Evolutionary conservation across 2,329 filamentous ascomycete species (phyloP), one percentile per base, ranked within the genome.

Genomic region (Calonectria ilicicola): DNA sequence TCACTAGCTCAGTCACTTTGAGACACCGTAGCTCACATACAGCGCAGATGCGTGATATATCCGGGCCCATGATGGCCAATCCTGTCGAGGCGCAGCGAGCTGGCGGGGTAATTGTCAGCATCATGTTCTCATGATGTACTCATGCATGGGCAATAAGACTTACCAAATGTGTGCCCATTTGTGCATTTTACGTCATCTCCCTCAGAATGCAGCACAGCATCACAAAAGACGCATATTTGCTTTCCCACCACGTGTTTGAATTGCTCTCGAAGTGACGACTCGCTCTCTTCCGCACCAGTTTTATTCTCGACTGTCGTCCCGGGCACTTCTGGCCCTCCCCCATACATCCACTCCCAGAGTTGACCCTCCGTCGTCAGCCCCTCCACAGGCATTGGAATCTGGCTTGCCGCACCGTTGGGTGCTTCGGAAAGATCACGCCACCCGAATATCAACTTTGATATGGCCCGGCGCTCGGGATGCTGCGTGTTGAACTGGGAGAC

Each of bases 301-400:
- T 79, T 76, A 27, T 77, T 70, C 8, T 76, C 63, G 21, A 73
- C 60, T 19, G 82, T 81, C 26, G 86, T 82, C 5, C 86, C 88
- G 0, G 85, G 83, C 3, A 90, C 86, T 2, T 85, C 82, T 0
- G 84, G 82, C 0, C 87, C 88, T n/a, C 82, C 82, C 21, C 88
- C 89, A 76, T 91, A 91, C 87, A 91, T 89, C 86, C 88, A 90
- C 73, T 91, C 87, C 86, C 89, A 91, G 53, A 89, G 83, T 44
- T 83, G 82, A 0, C 86, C 90, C 79, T 92, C 90, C 2, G 89
- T 90, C n/a, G 88, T 79, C 9, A 80, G 32, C 5, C 40, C 77
- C 65, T 71, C 76, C 29, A 67, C 67, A 46, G 56, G 21, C 19
- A 38, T 19, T 19, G 46, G 10, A 4, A 19, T 3, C 19, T 44